Base-by-base conservation (phyloP, 306 rosid species). In the Psophocarpus tetragonolobus region DNA sequence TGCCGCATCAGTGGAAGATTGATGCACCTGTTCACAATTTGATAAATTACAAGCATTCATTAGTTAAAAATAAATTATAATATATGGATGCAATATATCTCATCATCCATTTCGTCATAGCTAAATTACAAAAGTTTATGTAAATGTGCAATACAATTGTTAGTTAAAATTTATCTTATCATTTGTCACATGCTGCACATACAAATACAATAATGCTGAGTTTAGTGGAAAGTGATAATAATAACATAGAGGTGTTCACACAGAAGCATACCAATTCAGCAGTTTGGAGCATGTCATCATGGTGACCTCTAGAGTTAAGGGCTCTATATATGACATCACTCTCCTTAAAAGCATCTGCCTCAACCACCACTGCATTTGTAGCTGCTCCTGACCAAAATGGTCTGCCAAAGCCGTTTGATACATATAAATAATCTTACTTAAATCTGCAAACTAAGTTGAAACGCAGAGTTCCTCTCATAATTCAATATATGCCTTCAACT, bases 281-380 rank as follows among this genome's bases (percentile, higher is more conserved):
- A 35, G 96, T 89, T 71, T 86, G 96, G 61, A 95, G 94, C 90
- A 95, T 87, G 84, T 92, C 97, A 38, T 78, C 78, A 69, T 88
- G 99, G 76, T 87, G 89, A 17, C 97, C 97, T 39, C 53, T 89
- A 8, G 97, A 91, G 76, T 48, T 85, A 30, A 95, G 86, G 45
- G 96, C 90, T 81, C 54, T 85, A 56, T 87, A 95, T 72, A 95
- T 70, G 39, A 95, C 94, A 66, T 95, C 97, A 1, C 45, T 86
- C 83, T 95, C 99, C 80, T 92, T 95, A 69, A 95, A 92, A 80
- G 99, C 99, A 87, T 95, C 99, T 62, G 97, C 97, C 66, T 95
- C 97, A 10, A 95, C 97, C 1, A 90, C 83, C 86, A 92, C 97
- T 8, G 84, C 87, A 15, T 83, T 90, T 74, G 79, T 21, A 30